Percentiles rank a stretch among this genome's conserved stretches.
Conservation (phyloP, 805 yeast species). For the Barnettozyma salicaria region DNA sequence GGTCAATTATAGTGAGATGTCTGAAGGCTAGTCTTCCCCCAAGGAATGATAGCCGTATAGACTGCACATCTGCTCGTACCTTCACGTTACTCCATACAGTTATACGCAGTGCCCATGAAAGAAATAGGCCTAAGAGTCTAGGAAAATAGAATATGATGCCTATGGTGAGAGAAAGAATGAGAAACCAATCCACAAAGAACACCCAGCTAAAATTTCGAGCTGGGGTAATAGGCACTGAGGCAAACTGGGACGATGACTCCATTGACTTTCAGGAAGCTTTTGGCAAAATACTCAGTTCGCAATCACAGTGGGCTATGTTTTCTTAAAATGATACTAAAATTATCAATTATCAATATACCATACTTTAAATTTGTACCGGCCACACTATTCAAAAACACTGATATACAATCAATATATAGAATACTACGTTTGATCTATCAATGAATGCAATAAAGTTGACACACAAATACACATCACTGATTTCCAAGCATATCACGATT, state of each 20-base stretch:
- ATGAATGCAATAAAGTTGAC: background rate
- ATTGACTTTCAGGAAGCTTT: background rate
- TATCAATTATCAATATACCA: no score
- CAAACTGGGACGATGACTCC: constrained; percentile 6
- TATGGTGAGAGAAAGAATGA: constrained; percentile 55
- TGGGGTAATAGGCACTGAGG: constrained; percentile 3
- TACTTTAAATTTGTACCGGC: no score
- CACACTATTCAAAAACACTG: no score
- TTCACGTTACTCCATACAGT: constrained; percentile 58
- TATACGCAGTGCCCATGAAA: constrained; percentile 47
- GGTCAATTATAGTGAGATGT: constrained; percentile 67
- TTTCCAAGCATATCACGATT: constrained; percentile 44
- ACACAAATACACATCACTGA: background rate
- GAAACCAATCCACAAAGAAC: constrained; percentile 77
- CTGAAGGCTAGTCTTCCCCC: constrained; percentile 81
- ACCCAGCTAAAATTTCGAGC: constrained; percentile 50
- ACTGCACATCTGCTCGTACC: constrained; percentile 59
- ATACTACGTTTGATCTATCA: background rate
- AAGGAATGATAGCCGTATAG: constrained; percentile 68
- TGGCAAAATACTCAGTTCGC: background rate
- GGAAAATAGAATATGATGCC: constrained; percentile 72
- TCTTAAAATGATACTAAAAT: background rate
- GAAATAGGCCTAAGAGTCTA: constrained; percentile 55
- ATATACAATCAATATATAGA: background rate
- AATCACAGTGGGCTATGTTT: background rate